phyloP scores from a whole-genome alignment of 108 stramenopile genomes.

The Schizochytrium sp. region DNA sequence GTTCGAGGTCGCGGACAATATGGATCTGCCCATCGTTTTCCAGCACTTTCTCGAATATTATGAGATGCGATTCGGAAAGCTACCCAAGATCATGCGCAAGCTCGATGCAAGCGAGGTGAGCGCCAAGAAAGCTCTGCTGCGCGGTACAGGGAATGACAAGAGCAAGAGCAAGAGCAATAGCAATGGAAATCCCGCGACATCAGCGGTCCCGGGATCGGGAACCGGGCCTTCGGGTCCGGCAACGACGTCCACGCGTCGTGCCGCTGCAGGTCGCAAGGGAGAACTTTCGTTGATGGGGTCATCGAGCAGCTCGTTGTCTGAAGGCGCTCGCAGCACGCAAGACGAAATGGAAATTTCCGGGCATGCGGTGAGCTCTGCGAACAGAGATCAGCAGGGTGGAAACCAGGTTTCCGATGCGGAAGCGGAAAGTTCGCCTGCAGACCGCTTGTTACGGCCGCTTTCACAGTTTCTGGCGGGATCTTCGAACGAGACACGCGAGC shows the following conservation, averaged over 20 bases:
- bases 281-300: no score
- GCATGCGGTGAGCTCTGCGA: not conserved
- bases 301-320: no score
- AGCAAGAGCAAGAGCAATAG: no score
- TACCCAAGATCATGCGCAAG: slow-evolving; percentile 19
- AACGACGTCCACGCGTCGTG: no score
- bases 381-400: not conserved
- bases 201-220: no score
- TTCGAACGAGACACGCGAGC: slow-evolving; percentile 33
- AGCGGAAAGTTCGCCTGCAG: not conserved
- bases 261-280: no score
- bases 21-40: slow-evolving; percentile 43
- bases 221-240: no score
- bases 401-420: not conserved
- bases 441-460: slow-evolving; percentile 34
- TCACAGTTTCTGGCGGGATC: slow-evolving; percentile 52
- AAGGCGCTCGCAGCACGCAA: not conserved
- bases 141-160: not conserved
- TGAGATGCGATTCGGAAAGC: slow-evolving; percentile 40
- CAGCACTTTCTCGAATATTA: slow-evolving; percentile 56
- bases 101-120: not conserved
- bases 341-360: not conserved
- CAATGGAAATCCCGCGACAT: no score
- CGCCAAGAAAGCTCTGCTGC: not conserved
- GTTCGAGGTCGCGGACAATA: slow-evolving; percentile 51